These are phyloP conservation scores for Acacia acuminata DNA, from an alignment of 306 rosid genomes.

Conservation along the genomic window DNA sequence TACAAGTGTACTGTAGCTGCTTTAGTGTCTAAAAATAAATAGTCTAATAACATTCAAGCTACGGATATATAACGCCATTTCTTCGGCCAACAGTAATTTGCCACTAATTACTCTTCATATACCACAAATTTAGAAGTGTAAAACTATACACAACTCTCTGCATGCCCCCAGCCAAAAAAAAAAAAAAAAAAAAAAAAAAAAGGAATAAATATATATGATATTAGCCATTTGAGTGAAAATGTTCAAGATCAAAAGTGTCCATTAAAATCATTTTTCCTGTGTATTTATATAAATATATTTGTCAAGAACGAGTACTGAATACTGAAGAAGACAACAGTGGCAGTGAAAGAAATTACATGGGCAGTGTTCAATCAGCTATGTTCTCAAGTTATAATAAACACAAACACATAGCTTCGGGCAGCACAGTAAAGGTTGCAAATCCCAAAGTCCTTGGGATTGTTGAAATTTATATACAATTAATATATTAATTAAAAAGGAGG, in stretches of 20 bases:
- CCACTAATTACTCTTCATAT: neutral
- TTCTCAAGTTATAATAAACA: neutral
- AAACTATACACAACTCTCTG: neutral
- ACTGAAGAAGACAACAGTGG: neutral
- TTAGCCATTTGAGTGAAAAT: neutral
- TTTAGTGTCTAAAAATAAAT: neutral
- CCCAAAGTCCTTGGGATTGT: slow-evolving; percentile 9
- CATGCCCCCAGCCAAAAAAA: neutral
- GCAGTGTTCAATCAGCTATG: neutral
- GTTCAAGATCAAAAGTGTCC: neutral
- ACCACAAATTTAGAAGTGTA: neutral
- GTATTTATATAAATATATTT: neutral
- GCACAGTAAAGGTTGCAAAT: neutral
- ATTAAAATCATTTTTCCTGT: fast-evolving
- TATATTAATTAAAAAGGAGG: neutral
- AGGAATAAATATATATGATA: too few species aligned
- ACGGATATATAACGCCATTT: neutral
- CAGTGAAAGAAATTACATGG: neutral
- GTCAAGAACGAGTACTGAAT: neutral
- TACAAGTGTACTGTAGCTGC: neutral
- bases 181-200: too few species aligned
- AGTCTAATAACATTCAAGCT: neutral
- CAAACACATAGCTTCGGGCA: neutral
- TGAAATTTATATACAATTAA: neutral
- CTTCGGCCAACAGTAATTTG: neutral